Conservation (phyloP, 805 yeast species). For the Candida tammaniensis region DNA sequence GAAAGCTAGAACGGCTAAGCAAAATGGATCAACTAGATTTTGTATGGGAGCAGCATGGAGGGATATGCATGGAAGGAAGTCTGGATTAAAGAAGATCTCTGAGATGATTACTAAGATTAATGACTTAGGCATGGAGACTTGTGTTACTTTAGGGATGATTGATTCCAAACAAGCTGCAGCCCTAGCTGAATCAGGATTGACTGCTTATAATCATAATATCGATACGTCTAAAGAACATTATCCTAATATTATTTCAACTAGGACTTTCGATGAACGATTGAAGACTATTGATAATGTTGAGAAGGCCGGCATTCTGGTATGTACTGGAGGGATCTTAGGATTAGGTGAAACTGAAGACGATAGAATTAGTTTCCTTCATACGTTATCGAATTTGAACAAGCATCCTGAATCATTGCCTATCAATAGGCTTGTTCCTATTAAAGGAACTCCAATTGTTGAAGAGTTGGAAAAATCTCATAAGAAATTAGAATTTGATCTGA, state of each 20-base stretch:
- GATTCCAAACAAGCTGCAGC: conserved; percentile 58
- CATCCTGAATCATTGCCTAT: conserved; percentile 86
- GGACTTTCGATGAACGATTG: conserved; percentile 70
- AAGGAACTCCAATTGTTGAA: conserved; percentile 73
- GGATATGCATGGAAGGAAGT: conserved; percentile 75
- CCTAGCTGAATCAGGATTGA: conserved; percentile 66
- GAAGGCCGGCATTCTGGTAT: conserved; percentile 61
- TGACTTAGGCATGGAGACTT: conserved; percentile 68
- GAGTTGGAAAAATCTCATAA: conserved; percentile 40
- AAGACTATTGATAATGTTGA: conserved; percentile 64
- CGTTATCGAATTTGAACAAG: conserved; percentile 62
- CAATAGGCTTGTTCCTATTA: conserved; percentile 71
- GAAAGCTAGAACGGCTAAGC: conserved; percentile 64
- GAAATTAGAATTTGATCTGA: conserved; percentile 55
- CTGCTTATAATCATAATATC: conserved; percentile 80
- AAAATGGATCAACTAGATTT: conserved; percentile 72
- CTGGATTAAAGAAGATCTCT: conserved; percentile 58
- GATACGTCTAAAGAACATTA: conserved; percentile 80
- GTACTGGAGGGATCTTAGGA: conserved; percentile 80
- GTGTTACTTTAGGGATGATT: conserved; percentile 82
- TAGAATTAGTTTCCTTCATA: conserved; percentile 64
- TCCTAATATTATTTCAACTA: conserved; percentile 66
- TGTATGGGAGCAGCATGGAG: conserved; percentile 91
- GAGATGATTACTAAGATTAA: conserved; percentile 66
- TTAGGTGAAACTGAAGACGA: conserved; percentile 73